A percentile compares a stretch with the other conserved stretches of the same genome.
Conservation (phyloP, 371 early-diverging fungal genomes). For the Entomophthora muscae region DNA sequence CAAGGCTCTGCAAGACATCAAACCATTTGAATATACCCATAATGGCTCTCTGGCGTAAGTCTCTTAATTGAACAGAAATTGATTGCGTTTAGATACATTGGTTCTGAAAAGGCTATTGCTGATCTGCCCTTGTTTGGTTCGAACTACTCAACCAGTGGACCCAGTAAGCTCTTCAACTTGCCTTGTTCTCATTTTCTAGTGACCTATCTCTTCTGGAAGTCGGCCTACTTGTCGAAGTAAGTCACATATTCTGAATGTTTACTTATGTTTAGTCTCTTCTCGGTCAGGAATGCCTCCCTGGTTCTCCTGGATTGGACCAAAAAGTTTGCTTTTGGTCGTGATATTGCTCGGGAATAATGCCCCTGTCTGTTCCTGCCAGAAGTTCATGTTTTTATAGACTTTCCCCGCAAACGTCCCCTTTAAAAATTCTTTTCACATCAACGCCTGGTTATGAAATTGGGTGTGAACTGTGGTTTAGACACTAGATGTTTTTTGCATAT, state of each 20-base stretch:
- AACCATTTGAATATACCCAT: constrained; percentile 63
- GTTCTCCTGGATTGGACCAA: constrained; percentile 83
- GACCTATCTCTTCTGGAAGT: constrained; percentile 61
- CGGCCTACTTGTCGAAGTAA: constrained; percentile 37
- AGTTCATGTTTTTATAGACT: no score
- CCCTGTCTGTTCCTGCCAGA: no score
- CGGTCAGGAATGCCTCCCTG: constrained; percentile 56
- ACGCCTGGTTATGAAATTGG: no score
- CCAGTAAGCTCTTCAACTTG: constrained; percentile 16
- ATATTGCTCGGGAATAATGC: constrained; percentile 74
- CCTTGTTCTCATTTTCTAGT: constrained; percentile 14
- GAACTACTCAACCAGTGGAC: constrained; percentile 48
- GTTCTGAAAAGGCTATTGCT: constrained; percentile 76
- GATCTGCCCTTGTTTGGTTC: constrained; percentile 62
- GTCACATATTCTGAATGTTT: not conserved
- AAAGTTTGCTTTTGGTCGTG: constrained; percentile 68
- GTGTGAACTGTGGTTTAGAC: no score
- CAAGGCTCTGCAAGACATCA: constrained; percentile 21
- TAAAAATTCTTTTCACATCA: no score
- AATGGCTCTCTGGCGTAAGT: constrained; percentile 67
- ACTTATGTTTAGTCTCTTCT: constrained; percentile 32
- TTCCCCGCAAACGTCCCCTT: no score
- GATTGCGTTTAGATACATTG: constrained; percentile 40
- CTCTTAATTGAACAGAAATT: not conserved
- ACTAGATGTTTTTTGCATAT: no score